Conservation (phyloP, 169 alveolate species). For the Eimeria sp. region DNA sequence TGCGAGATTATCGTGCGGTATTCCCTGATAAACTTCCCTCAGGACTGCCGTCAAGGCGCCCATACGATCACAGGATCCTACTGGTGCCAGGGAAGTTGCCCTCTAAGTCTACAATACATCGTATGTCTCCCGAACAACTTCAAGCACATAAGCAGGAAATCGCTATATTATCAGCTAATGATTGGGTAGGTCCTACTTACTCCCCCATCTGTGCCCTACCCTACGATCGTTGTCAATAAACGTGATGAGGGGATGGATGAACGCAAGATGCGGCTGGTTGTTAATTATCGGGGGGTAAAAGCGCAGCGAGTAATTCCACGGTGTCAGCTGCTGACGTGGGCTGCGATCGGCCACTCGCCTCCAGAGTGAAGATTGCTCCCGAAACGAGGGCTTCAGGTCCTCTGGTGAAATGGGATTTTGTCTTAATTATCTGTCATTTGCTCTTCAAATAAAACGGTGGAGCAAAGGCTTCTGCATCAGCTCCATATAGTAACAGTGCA, state of each 20-base stretch:
- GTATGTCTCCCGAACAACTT: no score
- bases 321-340: not conserved
- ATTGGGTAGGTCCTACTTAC: no score
- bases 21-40: not conserved
- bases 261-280: no score
- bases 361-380: not conserved
- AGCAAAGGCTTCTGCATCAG: not conserved
- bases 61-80: not conserved
- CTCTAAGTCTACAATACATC: no score
- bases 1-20: not conserved
- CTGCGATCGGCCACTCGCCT: not conserved
- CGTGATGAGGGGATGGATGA: no score
- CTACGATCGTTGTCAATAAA: no score
- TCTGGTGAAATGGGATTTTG: not conserved
- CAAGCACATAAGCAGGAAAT: no score
- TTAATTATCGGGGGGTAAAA: no score
- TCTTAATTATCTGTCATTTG: no score
- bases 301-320: no score
- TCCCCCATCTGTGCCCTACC: no score
- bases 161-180: no score
- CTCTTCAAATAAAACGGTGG: not conserved
- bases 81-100: not conserved
- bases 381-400: not conserved
- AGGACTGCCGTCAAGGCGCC: not conserved
- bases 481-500: not conserved